These are phyloP conservation scores for Gynostemma pentaphyllum DNA, from an alignment of 306 rosid genomes.

Conservation along the genomic window DNA sequence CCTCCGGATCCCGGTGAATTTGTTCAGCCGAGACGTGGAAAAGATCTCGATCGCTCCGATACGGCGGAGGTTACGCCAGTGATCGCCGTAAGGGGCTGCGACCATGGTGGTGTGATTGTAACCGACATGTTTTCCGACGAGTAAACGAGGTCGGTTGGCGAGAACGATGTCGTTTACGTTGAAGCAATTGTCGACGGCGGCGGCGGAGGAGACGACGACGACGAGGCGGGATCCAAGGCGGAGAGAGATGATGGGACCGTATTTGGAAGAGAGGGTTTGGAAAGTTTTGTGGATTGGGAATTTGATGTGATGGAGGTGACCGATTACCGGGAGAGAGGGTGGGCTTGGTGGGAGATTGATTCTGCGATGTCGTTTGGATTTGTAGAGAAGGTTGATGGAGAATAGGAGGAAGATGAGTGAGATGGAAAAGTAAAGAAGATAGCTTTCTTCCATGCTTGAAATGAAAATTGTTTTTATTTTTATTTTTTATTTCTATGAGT, in stretches of 20 bases:
- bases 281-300: conserved; percentile 28
- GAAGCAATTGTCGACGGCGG: conserved; percentile 55
- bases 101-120: conserved; percentile 31
- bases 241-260: conserved; percentile 32
- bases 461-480: background rate
- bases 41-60: conserved; percentile 48
- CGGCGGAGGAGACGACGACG: conserved; percentile 36
- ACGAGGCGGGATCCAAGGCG: conserved; percentile 26
- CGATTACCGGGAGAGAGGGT: conserved; percentile 39
- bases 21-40: conserved; percentile 30
- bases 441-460: background rate
- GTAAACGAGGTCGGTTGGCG: conserved; percentile 33
- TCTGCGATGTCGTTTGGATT: background rate
- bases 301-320: conserved; percentile 46
- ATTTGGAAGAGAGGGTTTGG: conserved; percentile 25
- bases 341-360: conserved; percentile 51
- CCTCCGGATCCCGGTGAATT: conserved; percentile 21
- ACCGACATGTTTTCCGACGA: conserved; percentile 22
- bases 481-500: background rate
- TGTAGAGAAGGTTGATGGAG: conserved; percentile 17
- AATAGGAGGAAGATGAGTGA: conserved; percentile 17
- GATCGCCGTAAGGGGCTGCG: conserved; percentile 42
- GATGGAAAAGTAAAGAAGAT: conserved; percentile 3
- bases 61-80: conserved; percentile 77
- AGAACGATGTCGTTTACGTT: conserved; percentile 45